These are phyloP conservation scores for Chrysoporthe deuterocubensis DNA, from an alignment of 2,329 filamentous ascomycete genomes.

Conservation along the genomic window DNA sequence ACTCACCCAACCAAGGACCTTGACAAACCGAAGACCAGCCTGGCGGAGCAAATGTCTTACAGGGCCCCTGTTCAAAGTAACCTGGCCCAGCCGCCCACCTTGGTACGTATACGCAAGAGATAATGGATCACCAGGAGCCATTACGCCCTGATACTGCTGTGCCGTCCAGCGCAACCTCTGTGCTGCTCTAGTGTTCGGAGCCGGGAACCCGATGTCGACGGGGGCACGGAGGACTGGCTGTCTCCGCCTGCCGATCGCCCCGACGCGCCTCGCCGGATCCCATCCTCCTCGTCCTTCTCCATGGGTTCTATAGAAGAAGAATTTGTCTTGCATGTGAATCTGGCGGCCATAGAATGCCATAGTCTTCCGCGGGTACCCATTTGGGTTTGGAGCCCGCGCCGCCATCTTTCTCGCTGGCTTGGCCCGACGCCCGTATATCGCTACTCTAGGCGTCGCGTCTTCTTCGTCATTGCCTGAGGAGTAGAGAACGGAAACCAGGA, in stretches of 20 bases:
- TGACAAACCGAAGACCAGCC: not conserved
- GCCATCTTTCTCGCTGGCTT: not conserved
- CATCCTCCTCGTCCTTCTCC: not conserved
- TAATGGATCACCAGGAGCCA: not conserved
- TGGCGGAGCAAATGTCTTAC: not conserved
- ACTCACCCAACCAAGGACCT: constrained; percentile 3
- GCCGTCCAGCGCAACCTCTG: not conserved
- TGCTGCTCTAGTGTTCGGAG: not conserved
- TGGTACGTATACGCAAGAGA: too few species aligned
- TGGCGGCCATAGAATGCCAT: not conserved
- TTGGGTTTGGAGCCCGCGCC: not conserved
- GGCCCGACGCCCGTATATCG: not conserved
- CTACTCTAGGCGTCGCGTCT: not conserved
- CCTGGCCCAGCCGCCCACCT: not conserved
- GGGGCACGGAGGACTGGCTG: not conserved
- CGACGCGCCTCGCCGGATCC: not conserved
- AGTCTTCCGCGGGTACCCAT: not conserved
- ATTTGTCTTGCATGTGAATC: not conserved
- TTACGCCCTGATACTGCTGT: not conserved
- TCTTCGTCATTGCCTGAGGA: not conserved
- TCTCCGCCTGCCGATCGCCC: not conserved
- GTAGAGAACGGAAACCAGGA: not conserved
- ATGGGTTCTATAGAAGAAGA: not conserved
- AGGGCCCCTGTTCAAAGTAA: not conserved
- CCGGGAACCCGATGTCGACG: not conserved